These are phyloP conservation scores for Lolium rigidum DNA, from an alignment of 176 grass and related monocot genomes.

Conservation along the genomic window DNA sequence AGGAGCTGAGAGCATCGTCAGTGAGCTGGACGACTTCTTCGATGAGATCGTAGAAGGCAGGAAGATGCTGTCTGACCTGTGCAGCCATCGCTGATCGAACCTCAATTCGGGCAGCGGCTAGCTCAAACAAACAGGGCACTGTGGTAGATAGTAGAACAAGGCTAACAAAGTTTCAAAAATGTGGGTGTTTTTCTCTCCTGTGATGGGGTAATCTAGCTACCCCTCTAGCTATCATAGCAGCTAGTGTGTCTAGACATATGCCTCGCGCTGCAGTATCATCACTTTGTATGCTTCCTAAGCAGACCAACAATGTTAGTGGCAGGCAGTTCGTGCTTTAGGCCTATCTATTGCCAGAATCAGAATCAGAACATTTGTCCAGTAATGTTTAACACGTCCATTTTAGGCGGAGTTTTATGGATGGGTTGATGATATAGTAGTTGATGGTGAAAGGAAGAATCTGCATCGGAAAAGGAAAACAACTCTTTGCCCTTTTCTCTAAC, in stretches of 20 bases:
- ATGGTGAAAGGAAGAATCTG: constrained; percentile 46
- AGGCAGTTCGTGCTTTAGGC: neutral
- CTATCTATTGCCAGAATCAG: constrained; percentile 45
- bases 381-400: neutral
- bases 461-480: constrained; percentile 43
- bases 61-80: constrained; percentile 69
- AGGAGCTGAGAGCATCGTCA: constrained; percentile 43
- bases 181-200: neutral
- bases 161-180: neutral
- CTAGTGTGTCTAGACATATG: constrained; percentile 34
- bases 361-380: constrained; percentile 43
- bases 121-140: constrained; percentile 11
- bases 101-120: neutral
- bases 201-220: neutral
- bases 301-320: neutral
- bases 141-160: constrained; percentile 34
- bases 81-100: constrained; percentile 57
- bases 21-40: constrained; percentile 61
- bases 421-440: neutral
- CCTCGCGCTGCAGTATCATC: constrained; percentile 33
- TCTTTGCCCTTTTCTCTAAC: constrained; percentile 40
- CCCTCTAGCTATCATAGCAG: constrained; percentile 31
- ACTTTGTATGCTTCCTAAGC: constrained; percentile 34
- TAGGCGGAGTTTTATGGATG: neutral
- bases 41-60: constrained; percentile 72